Conservation (phyloP, 2,329 filamentous ascomycete species). For the Phyllosticta citrichinensis region DNA sequence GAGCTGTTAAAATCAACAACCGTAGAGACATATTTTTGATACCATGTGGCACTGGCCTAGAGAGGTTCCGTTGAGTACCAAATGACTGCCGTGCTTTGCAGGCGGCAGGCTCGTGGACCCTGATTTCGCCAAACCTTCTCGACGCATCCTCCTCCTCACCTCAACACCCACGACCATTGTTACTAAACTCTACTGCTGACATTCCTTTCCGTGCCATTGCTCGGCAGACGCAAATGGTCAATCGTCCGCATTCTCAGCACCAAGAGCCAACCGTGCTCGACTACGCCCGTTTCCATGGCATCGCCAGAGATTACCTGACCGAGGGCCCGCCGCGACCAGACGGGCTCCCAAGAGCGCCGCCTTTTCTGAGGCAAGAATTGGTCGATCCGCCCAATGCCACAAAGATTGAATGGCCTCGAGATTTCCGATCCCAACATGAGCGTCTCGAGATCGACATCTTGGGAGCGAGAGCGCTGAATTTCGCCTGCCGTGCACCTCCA, state of each 20-base stretch:
- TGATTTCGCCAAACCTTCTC: too few relatives aligned
- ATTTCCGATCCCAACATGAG: conserved; percentile 17
- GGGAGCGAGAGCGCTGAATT: conserved; percentile 20
- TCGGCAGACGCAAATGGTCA: not conserved
- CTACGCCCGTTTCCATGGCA: conserved; percentile 38
- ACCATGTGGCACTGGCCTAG: too few relatives aligned
- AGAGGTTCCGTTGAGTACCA: too few relatives aligned
- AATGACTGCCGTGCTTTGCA: too few relatives aligned
- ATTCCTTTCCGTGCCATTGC: not conserved
- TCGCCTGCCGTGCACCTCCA: conserved; percentile 12
- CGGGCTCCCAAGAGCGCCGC: conserved; percentile 8
- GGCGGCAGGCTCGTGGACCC: too few relatives aligned
- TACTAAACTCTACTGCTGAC: too few relatives aligned
- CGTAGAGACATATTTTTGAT: too few relatives aligned
- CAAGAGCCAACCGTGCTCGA: conserved; percentile 32
- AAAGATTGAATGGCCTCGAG: conserved; percentile 8
- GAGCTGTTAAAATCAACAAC: too few relatives aligned
- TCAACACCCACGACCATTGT: too few relatives aligned
- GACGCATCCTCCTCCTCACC: too few relatives aligned
- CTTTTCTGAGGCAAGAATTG: conserved; percentile 14
- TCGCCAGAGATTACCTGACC: conserved; percentile 29
- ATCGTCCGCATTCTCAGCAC: not conserved
- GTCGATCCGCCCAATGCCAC: conserved; percentile 13
- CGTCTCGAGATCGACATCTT: conserved; percentile 21
- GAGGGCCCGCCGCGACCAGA: conserved; percentile 16